Conservation (phyloP, 495 filamentous ascomycete species). For the Aspergillus mulundensis region DNA sequence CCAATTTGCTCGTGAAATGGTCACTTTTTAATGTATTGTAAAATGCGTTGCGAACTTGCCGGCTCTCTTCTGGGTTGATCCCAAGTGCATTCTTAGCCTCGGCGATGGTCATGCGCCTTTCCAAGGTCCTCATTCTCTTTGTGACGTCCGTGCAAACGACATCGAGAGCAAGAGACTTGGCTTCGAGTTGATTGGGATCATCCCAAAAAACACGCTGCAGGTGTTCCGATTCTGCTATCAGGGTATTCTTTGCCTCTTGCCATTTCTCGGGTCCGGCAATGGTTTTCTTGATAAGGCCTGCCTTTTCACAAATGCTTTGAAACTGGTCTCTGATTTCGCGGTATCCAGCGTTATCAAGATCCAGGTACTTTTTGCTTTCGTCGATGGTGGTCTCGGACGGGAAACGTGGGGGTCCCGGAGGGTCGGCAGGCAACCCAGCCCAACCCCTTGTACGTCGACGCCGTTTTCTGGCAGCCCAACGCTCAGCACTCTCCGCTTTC, state of each 20-base stretch:
- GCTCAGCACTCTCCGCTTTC: constrained; percentile 60
- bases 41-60: constrained; percentile 61
- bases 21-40: constrained; percentile 63
- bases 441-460: constrained; percentile 66
- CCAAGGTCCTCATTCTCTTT: constrained; percentile 66
- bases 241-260: constrained; percentile 64
- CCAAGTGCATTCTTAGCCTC: constrained; percentile 70
- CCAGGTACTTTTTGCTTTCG: constrained; percentile 68
- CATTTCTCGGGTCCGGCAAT: constrained; percentile 66
- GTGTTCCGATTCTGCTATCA: constrained; percentile 62
- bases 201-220: constrained; percentile 59
- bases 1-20: constrained; percentile 69
- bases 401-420: constrained; percentile 69
- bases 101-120: constrained; percentile 61
- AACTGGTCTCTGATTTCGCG: constrained; percentile 62
- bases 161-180: constrained; percentile 67
- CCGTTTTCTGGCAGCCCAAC: constrained; percentile 63
- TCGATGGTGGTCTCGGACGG: constrained; percentile 79
- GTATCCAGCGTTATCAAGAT: constrained; percentile 60
- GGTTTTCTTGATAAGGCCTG: constrained; percentile 69
- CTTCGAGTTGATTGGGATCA: constrained; percentile 46
- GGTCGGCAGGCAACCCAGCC: constrained; percentile 70
- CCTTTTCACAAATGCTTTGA: constrained; percentile 60
- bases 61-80: constrained; percentile 66
- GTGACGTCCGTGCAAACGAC: constrained; percentile 78